Conservation (phyloP, 2,329 filamentous ascomycete species). For the Scedosporium aurantiacum region DNA sequence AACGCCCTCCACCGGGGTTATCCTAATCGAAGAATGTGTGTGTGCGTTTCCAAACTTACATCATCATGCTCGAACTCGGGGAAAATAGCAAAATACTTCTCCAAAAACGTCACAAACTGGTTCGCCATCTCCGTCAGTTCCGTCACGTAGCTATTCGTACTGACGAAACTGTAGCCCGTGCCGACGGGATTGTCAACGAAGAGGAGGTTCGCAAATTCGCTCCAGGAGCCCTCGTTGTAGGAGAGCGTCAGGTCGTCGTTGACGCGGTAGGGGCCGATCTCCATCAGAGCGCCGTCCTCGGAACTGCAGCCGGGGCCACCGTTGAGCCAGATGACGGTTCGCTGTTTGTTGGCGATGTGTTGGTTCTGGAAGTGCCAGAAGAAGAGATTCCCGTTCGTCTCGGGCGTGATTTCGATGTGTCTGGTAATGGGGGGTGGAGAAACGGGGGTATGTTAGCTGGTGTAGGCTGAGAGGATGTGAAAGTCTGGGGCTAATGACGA, state of each 20-base stretch:
- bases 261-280: conserved; percentile 85
- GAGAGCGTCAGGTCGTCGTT: conserved; percentile 59
- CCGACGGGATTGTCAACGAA: conserved; percentile 97
- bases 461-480: too few species aligned
- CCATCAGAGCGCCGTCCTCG: conserved; percentile 92
- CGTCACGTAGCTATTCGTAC: conserved; percentile 75
- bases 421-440: conserved; percentile 35
- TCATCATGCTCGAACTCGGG: conserved; percentile 88
- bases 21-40: neutral
- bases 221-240: conserved; percentile 93
- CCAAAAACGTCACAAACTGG: conserved; percentile 79
- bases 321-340: conserved; percentile 94
- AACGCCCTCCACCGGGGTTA: neutral
- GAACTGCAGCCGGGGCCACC: conserved; percentile 95
- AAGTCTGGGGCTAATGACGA: neutral
- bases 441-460: conserved; percentile 4
- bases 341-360: conserved; percentile 83
- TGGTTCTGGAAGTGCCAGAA: conserved; percentile 98
- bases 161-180: conserved; percentile 90
- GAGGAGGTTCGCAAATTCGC: conserved; percentile 92
- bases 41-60: conserved; percentile 36
- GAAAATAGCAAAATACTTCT: conserved; percentile 84
- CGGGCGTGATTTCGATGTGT: conserved; percentile 79
- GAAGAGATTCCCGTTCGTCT: conserved; percentile 87
- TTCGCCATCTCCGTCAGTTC: conserved; percentile 82